Percentiles rank a stretch among this genome's conserved stretches.
phyloP scores from a whole-genome alignment of 495 filamentous ascomycete genomes.

The Podospora bellae-mahoneyi region DNA sequence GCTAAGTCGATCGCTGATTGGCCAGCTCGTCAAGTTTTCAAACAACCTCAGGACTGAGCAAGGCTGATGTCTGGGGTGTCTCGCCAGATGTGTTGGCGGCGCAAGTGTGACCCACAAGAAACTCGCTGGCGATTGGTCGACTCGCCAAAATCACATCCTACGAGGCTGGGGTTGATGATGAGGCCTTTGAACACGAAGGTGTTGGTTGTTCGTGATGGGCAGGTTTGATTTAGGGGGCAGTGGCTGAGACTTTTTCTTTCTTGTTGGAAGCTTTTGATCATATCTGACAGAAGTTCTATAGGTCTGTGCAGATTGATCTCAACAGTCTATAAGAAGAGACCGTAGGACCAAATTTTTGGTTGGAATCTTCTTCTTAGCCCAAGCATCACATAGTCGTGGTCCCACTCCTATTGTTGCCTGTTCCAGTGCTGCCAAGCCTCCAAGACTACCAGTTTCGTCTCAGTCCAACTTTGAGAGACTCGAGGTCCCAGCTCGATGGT shows the following conservation, averaged over 20 bases:
- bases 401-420: not conserved
- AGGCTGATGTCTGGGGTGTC: not conserved
- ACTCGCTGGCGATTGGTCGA: not conserved
- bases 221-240: not conserved
- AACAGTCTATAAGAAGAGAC: not conserved
- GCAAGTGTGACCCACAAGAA: not conserved
- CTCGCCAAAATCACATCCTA: conserved; percentile 4
- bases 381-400: not conserved
- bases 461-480: not conserved
- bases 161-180: not conserved
- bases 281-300: not conserved
- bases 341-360: too few relatives aligned
- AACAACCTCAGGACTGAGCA: not conserved
- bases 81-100: not conserved
- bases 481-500: too few relatives aligned
- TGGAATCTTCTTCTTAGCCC: not conserved
- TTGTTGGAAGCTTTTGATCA: not conserved
- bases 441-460: too few relatives aligned
- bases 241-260: not conserved
- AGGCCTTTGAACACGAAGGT: not conserved
- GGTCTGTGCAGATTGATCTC: not conserved
- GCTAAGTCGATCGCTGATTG: not conserved
- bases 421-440: not conserved
- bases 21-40: not conserved
- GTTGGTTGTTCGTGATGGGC: not conserved